These are phyloP conservation scores for Canavalia gladiata DNA, from an alignment of 306 rosid genomes.

Conservation along the genomic window DNA sequence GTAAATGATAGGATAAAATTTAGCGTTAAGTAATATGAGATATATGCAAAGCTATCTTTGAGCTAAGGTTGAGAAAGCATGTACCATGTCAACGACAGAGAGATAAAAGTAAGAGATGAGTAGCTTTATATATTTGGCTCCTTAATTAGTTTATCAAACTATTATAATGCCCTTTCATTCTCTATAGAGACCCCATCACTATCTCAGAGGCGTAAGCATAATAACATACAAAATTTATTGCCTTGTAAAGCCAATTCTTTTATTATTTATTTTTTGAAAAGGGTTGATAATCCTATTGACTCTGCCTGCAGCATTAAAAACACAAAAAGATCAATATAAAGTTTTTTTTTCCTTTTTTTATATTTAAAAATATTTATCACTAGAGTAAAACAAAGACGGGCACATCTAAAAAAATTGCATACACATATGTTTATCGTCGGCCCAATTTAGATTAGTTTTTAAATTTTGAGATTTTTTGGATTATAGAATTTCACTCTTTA, in stretches of 20 bases:
- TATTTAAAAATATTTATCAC: background rate
- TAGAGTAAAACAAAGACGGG: conserved; percentile 10
- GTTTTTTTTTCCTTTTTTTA: background rate
- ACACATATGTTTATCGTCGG: background rate
- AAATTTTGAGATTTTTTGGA: no score
- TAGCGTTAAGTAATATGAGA: background rate
- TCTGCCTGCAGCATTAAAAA: background rate
- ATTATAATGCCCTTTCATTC: conserved; percentile 49
- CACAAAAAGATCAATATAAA: background rate
- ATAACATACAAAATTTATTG: conserved; percentile 37
- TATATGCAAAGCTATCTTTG: conserved; percentile 26
- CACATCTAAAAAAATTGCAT: background rate
- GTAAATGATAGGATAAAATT: background rate
- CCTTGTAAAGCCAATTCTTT: conserved; percentile 14
- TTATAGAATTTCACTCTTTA: no score
- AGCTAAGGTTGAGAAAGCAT: conserved; percentile 41
- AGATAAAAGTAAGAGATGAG: conserved; percentile 38
- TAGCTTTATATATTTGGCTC: conserved; percentile 43
- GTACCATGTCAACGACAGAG: conserved; percentile 52
- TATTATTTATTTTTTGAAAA: conserved; percentile 13
- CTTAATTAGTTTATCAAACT: conserved; percentile 38
- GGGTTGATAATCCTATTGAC: conserved; percentile 22
- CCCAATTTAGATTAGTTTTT: no score
- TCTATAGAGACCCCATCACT: conserved; percentile 45
- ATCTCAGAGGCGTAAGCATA: conserved; percentile 39